These are phyloP conservation scores for Fusarium aywerte DNA, from an alignment of 2,329 filamentous ascomycete species.

Conservation along the genomic window DNA sequence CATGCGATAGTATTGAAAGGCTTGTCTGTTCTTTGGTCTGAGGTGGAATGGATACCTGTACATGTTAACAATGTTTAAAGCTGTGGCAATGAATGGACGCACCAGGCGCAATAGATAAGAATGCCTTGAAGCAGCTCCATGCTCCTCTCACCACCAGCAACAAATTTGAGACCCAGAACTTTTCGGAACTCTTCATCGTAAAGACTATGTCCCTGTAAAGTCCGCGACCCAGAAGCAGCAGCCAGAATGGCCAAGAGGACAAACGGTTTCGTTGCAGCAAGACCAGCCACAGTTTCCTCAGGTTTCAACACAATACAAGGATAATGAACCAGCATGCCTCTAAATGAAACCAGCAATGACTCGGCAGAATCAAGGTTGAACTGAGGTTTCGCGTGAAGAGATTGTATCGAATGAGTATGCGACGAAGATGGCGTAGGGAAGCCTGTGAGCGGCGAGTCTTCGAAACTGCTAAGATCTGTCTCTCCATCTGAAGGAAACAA, in stretches of 20 bases:
- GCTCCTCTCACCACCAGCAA: slow-evolving; percentile 66
- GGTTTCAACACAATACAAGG: slow-evolving; percentile 57
- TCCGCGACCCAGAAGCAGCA: slow-evolving; percentile 59
- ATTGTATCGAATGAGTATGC: slow-evolving; percentile 51
- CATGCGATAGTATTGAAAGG: slow-evolving; percentile 64
- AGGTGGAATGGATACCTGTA: slow-evolving; percentile 66
- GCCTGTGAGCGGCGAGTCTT: slow-evolving; percentile 37
- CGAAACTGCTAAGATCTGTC: slow-evolving; percentile 17
- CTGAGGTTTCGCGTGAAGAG: slow-evolving; percentile 59
- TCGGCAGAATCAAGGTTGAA: slow-evolving; percentile 67
- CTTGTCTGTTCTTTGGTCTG: slow-evolving; percentile 61
- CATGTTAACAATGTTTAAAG: not conserved
- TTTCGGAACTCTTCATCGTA: slow-evolving; percentile 70
- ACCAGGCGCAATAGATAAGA: slow-evolving; percentile 69
- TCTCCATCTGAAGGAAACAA: slow-evolving; percentile 51
- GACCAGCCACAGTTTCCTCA: slow-evolving; percentile 55
- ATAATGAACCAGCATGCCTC: slow-evolving; percentile 56
- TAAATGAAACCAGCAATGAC: slow-evolving; percentile 57
- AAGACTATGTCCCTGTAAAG: slow-evolving; percentile 62
- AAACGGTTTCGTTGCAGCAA: slow-evolving; percentile 62
- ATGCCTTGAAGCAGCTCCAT: slow-evolving; percentile 67
- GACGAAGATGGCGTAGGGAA: slow-evolving; percentile 48
- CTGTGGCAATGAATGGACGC: slow-evolving; percentile 22
- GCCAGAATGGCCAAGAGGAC: slow-evolving; percentile 65
- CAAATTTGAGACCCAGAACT: slow-evolving; percentile 65